phyloP scores from a whole-genome alignment of 495 filamentous ascomycete genomes.

The Neurospora sublineolata region DNA sequence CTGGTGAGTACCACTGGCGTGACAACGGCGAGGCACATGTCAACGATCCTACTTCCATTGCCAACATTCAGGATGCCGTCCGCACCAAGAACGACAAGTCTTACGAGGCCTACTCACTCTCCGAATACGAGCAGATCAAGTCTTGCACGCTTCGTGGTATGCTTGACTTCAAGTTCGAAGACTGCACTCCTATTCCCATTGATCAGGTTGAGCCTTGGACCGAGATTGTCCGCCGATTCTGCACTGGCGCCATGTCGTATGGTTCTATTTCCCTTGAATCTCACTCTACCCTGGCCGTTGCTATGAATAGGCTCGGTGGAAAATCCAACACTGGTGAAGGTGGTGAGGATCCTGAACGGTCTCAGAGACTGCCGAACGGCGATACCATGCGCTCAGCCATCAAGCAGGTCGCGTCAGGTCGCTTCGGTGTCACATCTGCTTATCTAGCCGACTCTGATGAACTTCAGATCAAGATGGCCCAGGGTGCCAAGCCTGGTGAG shows the following conservation, averaged over 20 bases:
- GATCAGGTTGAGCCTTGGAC: slow-evolving; percentile 99
- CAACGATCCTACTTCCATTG: slow-evolving; percentile 91
- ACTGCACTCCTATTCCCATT: slow-evolving; percentile 75
- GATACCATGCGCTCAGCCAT: slow-evolving; percentile 98
- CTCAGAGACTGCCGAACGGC: slow-evolving; percentile 74
- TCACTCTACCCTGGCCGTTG: slow-evolving; percentile 91
- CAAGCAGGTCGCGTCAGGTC: slow-evolving; percentile 96
- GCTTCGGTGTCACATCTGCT: slow-evolving; percentile 95
- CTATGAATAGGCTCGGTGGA: slow-evolving; percentile 95
- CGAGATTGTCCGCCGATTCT: slow-evolving; percentile 94
- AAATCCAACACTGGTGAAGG: slow-evolving; percentile 99
- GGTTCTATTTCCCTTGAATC: slow-evolving; percentile 99
- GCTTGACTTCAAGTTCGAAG: slow-evolving; percentile 96
- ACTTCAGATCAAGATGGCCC: slow-evolving; percentile 99
- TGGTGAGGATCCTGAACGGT: slow-evolving; percentile 93
- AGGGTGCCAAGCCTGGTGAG: slow-evolving; percentile 97
- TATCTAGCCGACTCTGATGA: slow-evolving; percentile 98
- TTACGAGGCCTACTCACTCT: slow-evolving; percentile 91
- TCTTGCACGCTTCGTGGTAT: slow-evolving; percentile 92
- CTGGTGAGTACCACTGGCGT: slow-evolving; percentile 98
- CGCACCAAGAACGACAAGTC: slow-evolving; percentile 99
- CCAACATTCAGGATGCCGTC: slow-evolving; percentile 96
- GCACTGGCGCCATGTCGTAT: slow-evolving; percentile 99
- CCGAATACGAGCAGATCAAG: slow-evolving; percentile 96
- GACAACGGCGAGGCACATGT: slow-evolving; percentile 97